Percentiles rank a stretch among this genome's conserved stretches.
phyloP scores from a whole-genome alignment of 2,329 filamentous ascomycete genomes.

The Trichophyton simii region DNA sequence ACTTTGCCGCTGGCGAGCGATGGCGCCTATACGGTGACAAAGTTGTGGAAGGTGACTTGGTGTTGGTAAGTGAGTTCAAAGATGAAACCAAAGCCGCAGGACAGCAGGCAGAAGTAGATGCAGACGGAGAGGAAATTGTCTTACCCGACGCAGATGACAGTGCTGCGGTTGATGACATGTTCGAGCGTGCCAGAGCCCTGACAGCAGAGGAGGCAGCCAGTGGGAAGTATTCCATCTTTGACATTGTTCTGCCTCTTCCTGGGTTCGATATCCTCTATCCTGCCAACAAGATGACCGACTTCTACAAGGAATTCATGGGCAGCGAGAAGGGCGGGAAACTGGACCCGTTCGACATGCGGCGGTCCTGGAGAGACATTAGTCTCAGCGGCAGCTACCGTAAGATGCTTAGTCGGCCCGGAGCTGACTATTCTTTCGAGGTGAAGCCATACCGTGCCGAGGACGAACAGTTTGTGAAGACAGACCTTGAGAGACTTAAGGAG shows the following conservation, averaged over 20 bases:
- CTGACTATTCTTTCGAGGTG: conserved; percentile 53
- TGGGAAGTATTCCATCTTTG: conserved; percentile 68
- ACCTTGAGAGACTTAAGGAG: conserved; percentile 55
- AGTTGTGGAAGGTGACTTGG: conserved; percentile 75
- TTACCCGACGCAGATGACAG: conserved; percentile 47
- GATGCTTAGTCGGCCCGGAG: conserved; percentile 58
- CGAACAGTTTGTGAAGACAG: conserved; percentile 80
- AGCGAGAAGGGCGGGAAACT: conserved; percentile 63
- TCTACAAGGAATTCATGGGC: conserved; percentile 78
- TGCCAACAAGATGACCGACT: conserved; percentile 65
- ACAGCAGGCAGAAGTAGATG: conserved; percentile 36
- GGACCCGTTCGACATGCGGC: conserved; percentile 75
- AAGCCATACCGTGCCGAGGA: conserved; percentile 52
- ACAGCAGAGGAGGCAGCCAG: conserved; percentile 64
- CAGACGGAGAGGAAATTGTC: conserved; percentile 54
- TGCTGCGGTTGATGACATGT: conserved; percentile 42
- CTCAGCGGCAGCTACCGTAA: conserved; percentile 82
- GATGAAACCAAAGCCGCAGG: conserved; percentile 16
- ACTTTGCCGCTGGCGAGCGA: conserved; percentile 66
- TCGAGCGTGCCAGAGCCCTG: conserved; percentile 59
- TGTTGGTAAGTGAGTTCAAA: conserved; percentile 50
- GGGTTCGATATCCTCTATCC: conserved; percentile 86
- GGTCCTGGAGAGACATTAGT: conserved; percentile 74
- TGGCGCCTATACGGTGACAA: conserved; percentile 61
- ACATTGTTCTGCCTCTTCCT: conserved; percentile 82